Conservation (phyloP, 1,284 basidiomycete species). For the Abortiporus biennis region DNA sequence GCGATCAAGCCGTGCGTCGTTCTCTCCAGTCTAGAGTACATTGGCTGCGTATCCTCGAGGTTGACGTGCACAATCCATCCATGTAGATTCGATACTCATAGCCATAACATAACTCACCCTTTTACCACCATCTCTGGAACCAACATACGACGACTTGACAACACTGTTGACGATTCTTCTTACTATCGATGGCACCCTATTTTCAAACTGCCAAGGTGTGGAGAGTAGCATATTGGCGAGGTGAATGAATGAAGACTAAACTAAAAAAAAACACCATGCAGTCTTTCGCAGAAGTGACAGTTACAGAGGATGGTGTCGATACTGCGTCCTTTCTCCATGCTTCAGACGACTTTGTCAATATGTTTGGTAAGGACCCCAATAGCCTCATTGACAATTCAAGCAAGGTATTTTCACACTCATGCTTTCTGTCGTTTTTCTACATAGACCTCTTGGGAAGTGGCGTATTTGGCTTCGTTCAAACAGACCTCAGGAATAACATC, state of each 20-base stretch:
- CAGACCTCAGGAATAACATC: conserved; percentile 88
- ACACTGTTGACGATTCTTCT: no score
- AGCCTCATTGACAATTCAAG: not conserved
- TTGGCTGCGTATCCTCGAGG: no score
- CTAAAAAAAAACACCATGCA: conserved; percentile 23
- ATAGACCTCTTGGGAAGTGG: conserved; percentile 83
- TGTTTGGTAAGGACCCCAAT: conserved; percentile 67
- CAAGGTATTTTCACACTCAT: conserved; percentile 1
- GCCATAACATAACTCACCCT: no score
- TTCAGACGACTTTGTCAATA: conserved; percentile 82
- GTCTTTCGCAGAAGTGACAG: conserved; percentile 85
- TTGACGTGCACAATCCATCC: no score
- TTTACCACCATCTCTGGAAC: no score
- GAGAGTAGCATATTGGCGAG: not conserved
- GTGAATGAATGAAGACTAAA: conserved; percentile 3
- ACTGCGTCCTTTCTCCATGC: conserved; percentile 83
- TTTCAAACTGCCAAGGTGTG: conserved; percentile 76
- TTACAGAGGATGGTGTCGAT: conserved; percentile 76
- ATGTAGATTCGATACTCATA: no score
- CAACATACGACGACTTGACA: no score
- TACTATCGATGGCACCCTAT: conserved; percentile 71
- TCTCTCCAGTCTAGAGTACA: no score
- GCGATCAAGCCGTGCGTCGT: no score
- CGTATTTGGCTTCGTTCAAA: conserved; percentile 88
- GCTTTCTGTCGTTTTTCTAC: conserved; percentile 5